phyloP scores from a whole-genome alignment of 148 eudicot genomes.

The Salicornia ramosissima region DNA sequence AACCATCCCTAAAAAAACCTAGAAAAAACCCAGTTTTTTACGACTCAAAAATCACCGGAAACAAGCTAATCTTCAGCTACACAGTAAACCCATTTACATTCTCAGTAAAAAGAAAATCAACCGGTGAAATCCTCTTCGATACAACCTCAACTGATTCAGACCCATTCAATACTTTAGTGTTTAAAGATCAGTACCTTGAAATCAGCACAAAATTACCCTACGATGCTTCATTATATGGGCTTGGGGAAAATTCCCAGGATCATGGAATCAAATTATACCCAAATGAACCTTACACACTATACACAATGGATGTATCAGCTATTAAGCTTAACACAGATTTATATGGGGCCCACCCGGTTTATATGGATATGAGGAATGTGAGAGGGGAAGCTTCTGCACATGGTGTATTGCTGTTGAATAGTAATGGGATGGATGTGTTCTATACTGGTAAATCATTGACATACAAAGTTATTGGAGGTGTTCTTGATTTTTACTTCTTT shows the following conservation, averaged over 20 bases:
- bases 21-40: slow-evolving; percentile 44
- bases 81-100: slow-evolving; percentile 69
- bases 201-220: slow-evolving; percentile 66
- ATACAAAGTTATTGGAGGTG: slow-evolving; percentile 94
- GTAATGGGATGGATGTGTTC: slow-evolving; percentile 93
- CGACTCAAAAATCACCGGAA: slow-evolving; percentile 39
- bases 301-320: slow-evolving; percentile 68
- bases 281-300: slow-evolving; percentile 80
- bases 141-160: slow-evolving; percentile 40
- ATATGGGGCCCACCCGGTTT: slow-evolving; percentile 94
- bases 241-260: slow-evolving; percentile 86
- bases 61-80: slow-evolving; percentile 56
- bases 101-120: slow-evolving; percentile 63
- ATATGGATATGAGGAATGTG: slow-evolving; percentile 83
- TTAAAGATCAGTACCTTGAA: slow-evolving; percentile 87
- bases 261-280: slow-evolving; percentile 81
- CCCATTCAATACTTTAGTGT: slow-evolving; percentile 52
- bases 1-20: slow-evolving; percentile 27
- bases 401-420: slow-evolving; percentile 74
- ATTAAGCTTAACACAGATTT: slow-evolving; percentile 74
- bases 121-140: slow-evolving; percentile 70
- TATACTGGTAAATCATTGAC: slow-evolving; percentile 76
- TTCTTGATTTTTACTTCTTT: slow-evolving; percentile 90
- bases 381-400: slow-evolving; percentile 58
- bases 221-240: slow-evolving; percentile 75